Base-by-base conservation (phyloP, 2,329 filamentous ascomycete genomes). In the Xylariaceae sp. region DNA sequence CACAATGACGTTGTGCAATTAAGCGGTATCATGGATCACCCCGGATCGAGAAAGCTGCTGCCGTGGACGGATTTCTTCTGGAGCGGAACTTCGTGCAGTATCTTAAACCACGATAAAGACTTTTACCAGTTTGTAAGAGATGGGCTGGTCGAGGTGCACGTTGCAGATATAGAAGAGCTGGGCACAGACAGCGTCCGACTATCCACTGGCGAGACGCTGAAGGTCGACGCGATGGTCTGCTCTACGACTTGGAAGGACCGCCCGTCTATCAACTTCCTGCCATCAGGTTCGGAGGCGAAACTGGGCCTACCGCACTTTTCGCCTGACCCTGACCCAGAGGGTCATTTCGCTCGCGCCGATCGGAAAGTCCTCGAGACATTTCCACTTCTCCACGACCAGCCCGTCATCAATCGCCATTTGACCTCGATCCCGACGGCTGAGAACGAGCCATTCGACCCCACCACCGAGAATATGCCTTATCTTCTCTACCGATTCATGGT, bases 41-140 rank as follows among this genome's bases (percentile, higher is more conserved):
- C 31, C 3, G 42, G 34, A 48, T 54, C 52, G 17, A 49, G 63
- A 9, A 59, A 73, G 43, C 54, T 75, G 36, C 65, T 67, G 48
- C 68, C 69, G 0, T 73, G 69, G 62, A 57, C 64, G 41, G 59
- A 55, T 19, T 60, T 62, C 1, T 67, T 71, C 44, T 82, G 76
- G 73, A 69, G 73, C 13, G 77, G 73, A 3, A 74, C 67, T 11
- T 67, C 67, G 0, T 61, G 81, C 15, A 74, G 74, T 36, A 80
- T 83, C 22, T 66, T 78, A 42, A 83, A 82, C 53, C 82, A 77
- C 50, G 67, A 69, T 0, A 69, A 65, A 3, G 64, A 74, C 47
- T 72, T 82, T 53, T 75, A 78, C 53, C 70, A 76, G 4, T 60
- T 78, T 13, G 68, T 83, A 17, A 64, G 64, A 28, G 53, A 66